Evolutionary conservation across 2,329 filamentous ascomycete genomes (phyloP), one percentile per base, ranked within the genome.

Genomic region (Colletotrichum tofieldiae): DNA sequence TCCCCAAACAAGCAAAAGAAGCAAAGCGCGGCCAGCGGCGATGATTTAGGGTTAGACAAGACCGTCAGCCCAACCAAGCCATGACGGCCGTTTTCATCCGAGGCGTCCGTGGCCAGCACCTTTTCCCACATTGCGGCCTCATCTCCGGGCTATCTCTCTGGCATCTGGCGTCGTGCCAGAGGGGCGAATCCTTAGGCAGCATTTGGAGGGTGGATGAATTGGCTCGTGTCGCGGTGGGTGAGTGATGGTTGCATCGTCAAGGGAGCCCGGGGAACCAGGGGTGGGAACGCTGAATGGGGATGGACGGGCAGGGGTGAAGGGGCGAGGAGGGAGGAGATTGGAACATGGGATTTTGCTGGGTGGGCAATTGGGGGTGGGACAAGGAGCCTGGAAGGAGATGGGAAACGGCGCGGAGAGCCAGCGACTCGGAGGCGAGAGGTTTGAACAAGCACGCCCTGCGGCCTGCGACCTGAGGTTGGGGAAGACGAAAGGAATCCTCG

Each of bases 71-170:
- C 41, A 29, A 43, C 37, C 20, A 41, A 60, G 45, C 52, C 63
- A 45, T 12, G 59, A 54, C 51, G 18, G 59, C 69, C 59, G 69
- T 39, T 72, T 72, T 59, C 65, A 41, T 72, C 69, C 69, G 59
- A 72, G 69, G 69, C 65, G 65, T 54, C 32, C 39, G 55, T n/a
- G 49, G 32, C 11, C 23, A 67, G 54, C 55, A 47, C 37, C 20
- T 43, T 54, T 52, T 51, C 32, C 67, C 55, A 39, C 47, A 67
- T 61, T 43, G 49, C 29, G 47, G 68, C 67, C 68, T 71, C 68
- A 56, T 67, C 64, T 71, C 68, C 68, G 56, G 41, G 64, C 23
- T 35, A 52, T 41, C 41, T 14, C 35, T 61, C 54, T 32, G 29
- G 29, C 29, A 32, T 71, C 20, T 6, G n/a, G 20, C 20, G 8